Conservation (phyloP, 208 protist species). For the Leptomonas seymouri region DNA sequence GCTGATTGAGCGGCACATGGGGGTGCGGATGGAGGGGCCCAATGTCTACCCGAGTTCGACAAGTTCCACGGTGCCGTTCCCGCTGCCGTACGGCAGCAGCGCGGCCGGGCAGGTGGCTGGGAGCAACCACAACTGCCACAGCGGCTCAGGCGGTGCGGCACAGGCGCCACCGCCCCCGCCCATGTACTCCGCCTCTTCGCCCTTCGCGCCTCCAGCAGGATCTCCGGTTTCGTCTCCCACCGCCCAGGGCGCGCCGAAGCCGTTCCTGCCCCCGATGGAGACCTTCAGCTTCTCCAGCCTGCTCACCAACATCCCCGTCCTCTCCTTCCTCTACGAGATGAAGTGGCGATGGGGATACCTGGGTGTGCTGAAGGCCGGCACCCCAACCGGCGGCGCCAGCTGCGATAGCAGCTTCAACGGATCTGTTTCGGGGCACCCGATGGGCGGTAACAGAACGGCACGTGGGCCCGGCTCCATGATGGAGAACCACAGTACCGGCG, state of each 20-base stretch:
- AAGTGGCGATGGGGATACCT: slow-evolving; percentile 78
- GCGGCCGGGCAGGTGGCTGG: no score
- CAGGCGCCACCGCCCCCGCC: slow-evolving; percentile 3
- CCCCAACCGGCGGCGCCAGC: slow-evolving; percentile 23
- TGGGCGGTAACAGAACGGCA: slow-evolving; percentile 12
- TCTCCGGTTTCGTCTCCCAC: neutral
- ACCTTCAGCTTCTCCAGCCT: slow-evolving; percentile 89
- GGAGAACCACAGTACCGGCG: slow-evolving; percentile 38
- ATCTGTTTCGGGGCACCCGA: neutral
- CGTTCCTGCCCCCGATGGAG: slow-evolving; percentile 72
- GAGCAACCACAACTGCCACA: neutral
- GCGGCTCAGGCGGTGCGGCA: neutral
- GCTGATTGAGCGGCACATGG: slow-evolving; percentile 45
- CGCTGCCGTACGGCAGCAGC: slow-evolving; percentile 16
- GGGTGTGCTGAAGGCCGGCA: slow-evolving; percentile 49
- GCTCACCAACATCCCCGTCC: slow-evolving; percentile 83
- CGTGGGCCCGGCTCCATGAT: slow-evolving; percentile 24
- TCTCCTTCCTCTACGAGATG: slow-evolving; percentile 90
- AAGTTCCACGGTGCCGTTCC: slow-evolving; percentile 6
- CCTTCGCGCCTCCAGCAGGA: neutral
- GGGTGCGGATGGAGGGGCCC: slow-evolving; percentile 22
- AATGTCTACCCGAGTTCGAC: slow-evolving; percentile 10
- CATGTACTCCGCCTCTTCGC: slow-evolving; percentile 2
- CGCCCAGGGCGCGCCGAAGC: slow-evolving; percentile 10
- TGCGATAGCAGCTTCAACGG: slow-evolving; percentile 26